Evolutionary conservation across 805 yeast genomes (phyloP).

Genomic region (Teunomyces panamensis): DNA sequence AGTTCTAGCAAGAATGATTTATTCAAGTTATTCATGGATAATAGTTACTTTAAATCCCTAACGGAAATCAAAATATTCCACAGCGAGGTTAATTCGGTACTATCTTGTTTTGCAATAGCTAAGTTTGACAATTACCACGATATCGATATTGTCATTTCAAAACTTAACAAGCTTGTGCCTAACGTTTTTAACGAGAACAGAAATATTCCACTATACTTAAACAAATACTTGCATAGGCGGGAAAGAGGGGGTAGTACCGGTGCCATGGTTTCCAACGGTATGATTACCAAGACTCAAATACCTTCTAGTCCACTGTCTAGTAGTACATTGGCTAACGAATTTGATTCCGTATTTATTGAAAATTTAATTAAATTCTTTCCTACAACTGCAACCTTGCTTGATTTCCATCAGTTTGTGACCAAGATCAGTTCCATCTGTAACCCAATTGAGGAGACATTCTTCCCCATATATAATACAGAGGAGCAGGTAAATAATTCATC

Average conservation of each 20-base stretch:
- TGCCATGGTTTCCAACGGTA: not conserved
- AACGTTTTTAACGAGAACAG: constrained; percentile 28
- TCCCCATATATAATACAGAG: constrained; percentile 40
- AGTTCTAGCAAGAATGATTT: constrained; percentile 26
- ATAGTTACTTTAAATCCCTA: constrained; percentile 17
- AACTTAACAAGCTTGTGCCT: constrained; percentile 14
- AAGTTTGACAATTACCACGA: constrained; percentile 33
- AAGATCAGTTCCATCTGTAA: constrained; percentile 46
- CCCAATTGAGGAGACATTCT: constrained; percentile 47
- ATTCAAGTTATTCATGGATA: constrained; percentile 16
- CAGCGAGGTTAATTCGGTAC: constrained; percentile 3
- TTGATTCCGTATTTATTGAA: constrained; percentile 29
- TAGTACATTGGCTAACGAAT: constrained; percentile 6
- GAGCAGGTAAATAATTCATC: constrained; percentile 15
- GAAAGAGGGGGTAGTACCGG: constrained; percentile 37
- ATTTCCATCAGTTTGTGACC: constrained; percentile 32
- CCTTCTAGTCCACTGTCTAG: constrained; percentile 7
- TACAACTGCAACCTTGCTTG: constrained; percentile 16
- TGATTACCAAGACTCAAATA: constrained; percentile 6
- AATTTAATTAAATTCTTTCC: constrained; percentile 56
- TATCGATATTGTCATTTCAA: constrained; percentile 24
- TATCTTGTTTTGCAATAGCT: constrained; percentile 24
- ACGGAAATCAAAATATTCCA: constrained; percentile 21
- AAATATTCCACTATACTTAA: constrained; percentile 45
- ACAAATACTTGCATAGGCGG: constrained; percentile 62